Percentiles rank a stretch among this genome's conserved stretches.
Conservation (phyloP, 2,329 filamentous ascomycete species). For the Ceratocystis lukuohia region DNA sequence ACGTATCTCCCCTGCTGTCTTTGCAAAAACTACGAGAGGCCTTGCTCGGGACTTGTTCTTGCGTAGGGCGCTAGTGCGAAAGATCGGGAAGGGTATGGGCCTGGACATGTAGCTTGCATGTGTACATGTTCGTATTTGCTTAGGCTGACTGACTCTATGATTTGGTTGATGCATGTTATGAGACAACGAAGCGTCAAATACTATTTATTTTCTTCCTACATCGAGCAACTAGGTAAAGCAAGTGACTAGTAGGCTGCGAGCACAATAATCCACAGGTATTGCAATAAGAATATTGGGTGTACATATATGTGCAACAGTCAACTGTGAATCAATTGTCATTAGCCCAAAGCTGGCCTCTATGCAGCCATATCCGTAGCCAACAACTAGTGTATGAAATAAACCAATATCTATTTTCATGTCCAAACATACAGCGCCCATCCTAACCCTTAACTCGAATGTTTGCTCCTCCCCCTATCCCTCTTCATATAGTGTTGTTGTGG, state of each 20-base stretch:
- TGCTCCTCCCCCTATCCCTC: no score
- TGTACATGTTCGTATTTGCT: no score
- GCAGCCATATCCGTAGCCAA: not conserved
- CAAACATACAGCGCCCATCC: not conserved
- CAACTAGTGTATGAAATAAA: not conserved
- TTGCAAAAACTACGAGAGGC: slow-evolving; percentile 62
- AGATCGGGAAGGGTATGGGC: slow-evolving; percentile 66
- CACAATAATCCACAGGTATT: no score
- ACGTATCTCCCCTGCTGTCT: slow-evolving; percentile 55
- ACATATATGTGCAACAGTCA: not conserved
- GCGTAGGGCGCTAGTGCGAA: slow-evolving; percentile 67
- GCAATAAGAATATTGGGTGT: not conserved
- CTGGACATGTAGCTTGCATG: slow-evolving; percentile 28
- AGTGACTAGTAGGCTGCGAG: no score
- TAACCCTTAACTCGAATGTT: no score
- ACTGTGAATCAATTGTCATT: no score
- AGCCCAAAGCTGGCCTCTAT: no score
- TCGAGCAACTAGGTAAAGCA: not conserved
- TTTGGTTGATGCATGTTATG: not conserved
- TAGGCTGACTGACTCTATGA: no score
- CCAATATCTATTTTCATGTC: not conserved
- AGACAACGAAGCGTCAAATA: not conserved
- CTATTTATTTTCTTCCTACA: not conserved
- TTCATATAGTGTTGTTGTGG: not conserved
- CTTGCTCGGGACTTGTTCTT: slow-evolving; percentile 69